Evolutionary conservation across 306 rosid genomes (phyloP), one percentile per base, ranked within the genome.

Genomic region (Lablab purpureus): DNA sequence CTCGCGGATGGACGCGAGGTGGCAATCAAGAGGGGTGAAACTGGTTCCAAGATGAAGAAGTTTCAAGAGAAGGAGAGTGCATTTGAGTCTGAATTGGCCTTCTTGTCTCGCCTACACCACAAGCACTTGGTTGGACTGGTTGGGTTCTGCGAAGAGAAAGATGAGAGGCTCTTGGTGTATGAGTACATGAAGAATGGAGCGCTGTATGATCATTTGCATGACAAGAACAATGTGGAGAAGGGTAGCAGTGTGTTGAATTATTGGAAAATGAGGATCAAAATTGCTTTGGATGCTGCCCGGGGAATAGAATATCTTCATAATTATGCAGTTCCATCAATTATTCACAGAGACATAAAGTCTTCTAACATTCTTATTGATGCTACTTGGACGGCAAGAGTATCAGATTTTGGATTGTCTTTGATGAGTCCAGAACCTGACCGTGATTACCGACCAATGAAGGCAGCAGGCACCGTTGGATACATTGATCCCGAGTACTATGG

Each of bases 401-500:
- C 98, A 4, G 98, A 94, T 86, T 92, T 94, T 11, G 98, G 98
- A 56, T 84, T 94, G 74, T 94, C 98, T 0, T 36, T 94, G 50
- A 76, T 91, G 94, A 90, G 93, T 54, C 92, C 98, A 0, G 97
- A 91, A 59, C 14, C 87, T 0, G 89, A 80, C 41, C 80, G 23
- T 1, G 92, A 89, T 36, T 76, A 41, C 59, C 64, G 80, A 60
- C 93, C 93, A 15, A 81, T 25, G 67, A 94, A 89, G 60, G 94
- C 97, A 10, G 97, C 92, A 0, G 98, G 98, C 69, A 92, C 97
- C 0, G 88, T 92, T 22, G 98, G 98, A 32, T 94, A 94, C 87
- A 94, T 94, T 21, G 98, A 94, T 91, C 98, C 98, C 0, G 98
- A 94, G 85, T 94, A 94, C 88, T 94, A 91, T 23, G 97, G 98